Evolutionary conservation across 2,329 filamentous ascomycete genomes (phyloP), one percentile per base, ranked within the genome.

Genomic region (Aspergillus hortae): DNA sequence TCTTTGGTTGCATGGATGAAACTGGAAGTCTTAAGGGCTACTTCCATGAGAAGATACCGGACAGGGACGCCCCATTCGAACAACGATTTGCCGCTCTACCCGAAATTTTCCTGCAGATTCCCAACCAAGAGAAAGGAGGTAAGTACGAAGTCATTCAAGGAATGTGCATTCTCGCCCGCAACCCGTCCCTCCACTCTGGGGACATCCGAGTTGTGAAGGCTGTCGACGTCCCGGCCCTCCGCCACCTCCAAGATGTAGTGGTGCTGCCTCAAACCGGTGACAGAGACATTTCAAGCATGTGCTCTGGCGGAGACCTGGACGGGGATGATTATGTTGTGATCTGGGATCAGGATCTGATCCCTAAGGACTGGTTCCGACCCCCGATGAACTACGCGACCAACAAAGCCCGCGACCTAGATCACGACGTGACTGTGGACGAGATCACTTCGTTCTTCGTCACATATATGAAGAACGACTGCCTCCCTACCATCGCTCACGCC

Each of bases 271-370:
- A 89, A 33, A 86, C 77, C 0, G 92, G 92, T 0, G 90, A 96
- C 64, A 80, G 88, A 14, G 90, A 95, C 56, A 74, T 99, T 19
- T 85, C 92, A 1, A 91, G 88, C 63, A 97, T 97, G 92, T 91
- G 94, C 57, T 96, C 94, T 4, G 94, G 94, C 2, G 94, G 94
- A 0, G 94, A 99, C 65, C 80, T 99, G 0, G 94, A 99, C 65
- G 94, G 94, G 0, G 94, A 99, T 62, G 94, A 99, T 66, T 99
- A 91, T 67, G 86, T 97, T 50, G 85, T 97, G 4, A 87, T 96
- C 43, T 99, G 94, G 92, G 92, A 99, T 59, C 68, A 78, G 19
- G 80, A 82, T 12, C 75, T 99, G 6, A 76, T 95, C 23, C 90
- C 90, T 0, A 58, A 70, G 1, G 73, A 81, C 46, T 89, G 88